Percentiles rank a stretch among this genome's conserved stretches.
These are phyloP conservation scores for Purshia tridentata DNA, from an alignment of 306 rosid species.

Conservation along the genomic window DNA sequence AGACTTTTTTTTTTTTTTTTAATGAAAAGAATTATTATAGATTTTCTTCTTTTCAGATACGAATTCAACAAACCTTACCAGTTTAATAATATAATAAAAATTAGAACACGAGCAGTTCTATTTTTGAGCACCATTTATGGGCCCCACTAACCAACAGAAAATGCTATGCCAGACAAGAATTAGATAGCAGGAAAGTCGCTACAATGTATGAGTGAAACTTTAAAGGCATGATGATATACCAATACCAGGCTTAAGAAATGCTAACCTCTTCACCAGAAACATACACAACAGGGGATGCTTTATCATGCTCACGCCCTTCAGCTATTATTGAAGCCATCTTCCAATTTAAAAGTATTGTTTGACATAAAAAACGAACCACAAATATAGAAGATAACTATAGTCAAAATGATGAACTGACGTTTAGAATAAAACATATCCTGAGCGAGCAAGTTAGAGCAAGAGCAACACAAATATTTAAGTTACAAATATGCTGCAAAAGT, in stretches of 20 bases:
- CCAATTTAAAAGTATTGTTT: constrained; percentile 25
- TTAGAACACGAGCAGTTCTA: background rate
- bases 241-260: background rate
- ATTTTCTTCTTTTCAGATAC: background rate
- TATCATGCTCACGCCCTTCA: constrained; percentile 40
- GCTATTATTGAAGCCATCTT: constrained; percentile 82
- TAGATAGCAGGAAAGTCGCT: background rate
- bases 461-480: background rate
- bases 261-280: constrained; percentile 98
- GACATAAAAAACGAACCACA: constrained; percentile 13
- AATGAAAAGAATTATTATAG: background rate
- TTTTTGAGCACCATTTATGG: background rate
- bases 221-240: background rate
- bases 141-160: background rate
- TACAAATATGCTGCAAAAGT: background rate
- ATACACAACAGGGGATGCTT: constrained; percentile 59
- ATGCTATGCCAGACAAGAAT: background rate
- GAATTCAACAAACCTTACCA: background rate
- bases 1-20: background rate
- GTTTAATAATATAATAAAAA: background rate
- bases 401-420: background rate
- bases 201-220: background rate
- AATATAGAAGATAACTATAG: constrained; percentile 7
- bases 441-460: no score
- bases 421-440: background rate